Percentiles rank a stretch among this genome's conserved stretches.
phyloP scores from a whole-genome alignment of 768 basidiomycete genomes.

The Sistotremastrum suecicum region DNA sequence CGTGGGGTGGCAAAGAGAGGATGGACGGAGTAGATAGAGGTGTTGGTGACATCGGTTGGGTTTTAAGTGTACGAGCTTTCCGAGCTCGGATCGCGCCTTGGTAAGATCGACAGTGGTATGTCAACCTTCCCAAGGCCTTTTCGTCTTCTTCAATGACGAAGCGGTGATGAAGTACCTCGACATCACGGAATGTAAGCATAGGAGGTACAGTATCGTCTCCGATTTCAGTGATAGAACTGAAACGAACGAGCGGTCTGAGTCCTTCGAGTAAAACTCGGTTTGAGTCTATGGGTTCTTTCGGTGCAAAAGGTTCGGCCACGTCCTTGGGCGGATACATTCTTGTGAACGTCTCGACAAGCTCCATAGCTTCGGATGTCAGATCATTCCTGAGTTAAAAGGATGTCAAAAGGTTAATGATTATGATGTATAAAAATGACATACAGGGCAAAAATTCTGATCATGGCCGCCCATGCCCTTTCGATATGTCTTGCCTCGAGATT shows the following conservation, averaged over 20 bases:
- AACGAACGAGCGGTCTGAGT: constrained; percentile 53
- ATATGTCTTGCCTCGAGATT: constrained; percentile 28
- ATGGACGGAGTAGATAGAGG: too few relatives aligned
- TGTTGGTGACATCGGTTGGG: too few relatives aligned
- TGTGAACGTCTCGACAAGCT: constrained; percentile 47
- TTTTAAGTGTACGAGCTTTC: too few relatives aligned
- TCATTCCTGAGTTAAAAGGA: constrained; percentile 8
- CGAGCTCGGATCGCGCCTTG: too few relatives aligned
- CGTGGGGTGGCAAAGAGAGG: too few relatives aligned
- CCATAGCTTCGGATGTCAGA: constrained; percentile 30
- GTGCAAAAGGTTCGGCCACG: constrained; percentile 25
- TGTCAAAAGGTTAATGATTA: neutral
- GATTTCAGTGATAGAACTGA: constrained; percentile 41
- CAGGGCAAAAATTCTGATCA: constrained; percentile 52
- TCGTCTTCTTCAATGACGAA: constrained; percentile 31
- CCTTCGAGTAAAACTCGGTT: constrained; percentile 42
- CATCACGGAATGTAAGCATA: constrained; percentile 56
- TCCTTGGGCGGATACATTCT: constrained; percentile 45
- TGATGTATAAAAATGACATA: constrained; percentile 22
- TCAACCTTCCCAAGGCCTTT: constrained; percentile 5
- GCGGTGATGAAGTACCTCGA: constrained; percentile 69
- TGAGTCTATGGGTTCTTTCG: constrained; percentile 37
- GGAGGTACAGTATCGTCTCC: constrained; percentile 76
- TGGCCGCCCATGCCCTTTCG: constrained; percentile 55
- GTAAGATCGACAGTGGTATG: too few relatives aligned